Evolutionary conservation across 768 basidiomycete species (phyloP).

Genomic region (Amanita rimosa): DNA sequence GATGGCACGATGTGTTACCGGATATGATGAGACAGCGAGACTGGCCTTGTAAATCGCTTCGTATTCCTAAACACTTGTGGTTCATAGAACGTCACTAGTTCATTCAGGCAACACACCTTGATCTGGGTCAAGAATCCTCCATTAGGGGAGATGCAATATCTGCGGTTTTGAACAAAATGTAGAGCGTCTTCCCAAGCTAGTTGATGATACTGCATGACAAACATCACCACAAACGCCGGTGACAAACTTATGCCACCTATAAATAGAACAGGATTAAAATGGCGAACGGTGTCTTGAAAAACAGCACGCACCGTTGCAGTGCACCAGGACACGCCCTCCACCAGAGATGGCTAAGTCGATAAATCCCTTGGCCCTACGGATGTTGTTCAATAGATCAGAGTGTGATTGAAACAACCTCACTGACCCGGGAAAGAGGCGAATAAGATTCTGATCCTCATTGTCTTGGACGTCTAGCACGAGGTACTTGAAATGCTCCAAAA

Average conservation of each 20-base stretch:
- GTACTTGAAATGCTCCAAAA: constrained; percentile 70
- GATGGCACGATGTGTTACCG: constrained; percentile 31
- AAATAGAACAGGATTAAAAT: not conserved
- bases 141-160: constrained; percentile 92
- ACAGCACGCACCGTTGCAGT: constrained; percentile 64
- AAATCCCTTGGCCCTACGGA: constrained; percentile 57
- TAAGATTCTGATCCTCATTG: constrained; percentile 91
- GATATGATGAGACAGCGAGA: constrained; percentile 53
- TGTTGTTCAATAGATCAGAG: not conserved
- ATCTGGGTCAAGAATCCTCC: constrained; percentile 88
- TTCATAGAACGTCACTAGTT: not conserved
- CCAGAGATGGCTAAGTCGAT: constrained; percentile 54
- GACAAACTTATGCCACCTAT: constrained; percentile 81
- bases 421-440: constrained; percentile 79
- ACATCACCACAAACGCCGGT: constrained; percentile 87
- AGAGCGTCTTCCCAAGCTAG: constrained; percentile 84
- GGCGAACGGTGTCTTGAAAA: not conserved
- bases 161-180: constrained; percentile 78
- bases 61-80: constrained; percentile 62
- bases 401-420: constrained; percentile 13
- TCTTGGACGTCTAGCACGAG: constrained; percentile 81
- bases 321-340: constrained; percentile 74
- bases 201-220: constrained; percentile 78
- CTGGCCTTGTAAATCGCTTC: constrained; percentile 85
- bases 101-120: constrained; percentile 36